Evolutionary conservation across 345 rosid species (phyloP).

Genomic region (Euphorbia tirucalli): DNA sequence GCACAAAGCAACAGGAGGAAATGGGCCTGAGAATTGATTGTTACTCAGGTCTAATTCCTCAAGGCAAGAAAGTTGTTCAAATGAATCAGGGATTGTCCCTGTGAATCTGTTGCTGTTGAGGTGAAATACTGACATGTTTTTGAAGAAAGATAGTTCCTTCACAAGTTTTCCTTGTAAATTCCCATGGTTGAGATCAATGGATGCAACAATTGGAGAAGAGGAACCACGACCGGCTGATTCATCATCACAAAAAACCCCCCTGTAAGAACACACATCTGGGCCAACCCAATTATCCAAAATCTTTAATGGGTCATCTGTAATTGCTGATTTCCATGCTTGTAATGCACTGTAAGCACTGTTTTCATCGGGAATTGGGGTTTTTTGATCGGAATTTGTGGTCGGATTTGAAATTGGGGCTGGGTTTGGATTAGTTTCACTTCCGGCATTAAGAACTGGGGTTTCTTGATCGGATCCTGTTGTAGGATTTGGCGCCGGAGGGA

Average conservation of each 20-base stretch:
- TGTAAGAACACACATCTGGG: constrained; percentile 70
- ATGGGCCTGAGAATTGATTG: constrained; percentile 64
- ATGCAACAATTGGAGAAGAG: constrained; percentile 36
- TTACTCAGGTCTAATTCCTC: constrained; percentile 88
- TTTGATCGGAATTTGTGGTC: no score
- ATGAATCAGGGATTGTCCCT: constrained; percentile 57
- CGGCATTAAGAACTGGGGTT: no score
- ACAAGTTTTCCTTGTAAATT: constrained; percentile 71
- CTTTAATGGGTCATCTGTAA: constrained; percentile 68
- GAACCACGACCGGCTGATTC: constrained; percentile 4
- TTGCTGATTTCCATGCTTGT: constrained; percentile 78
- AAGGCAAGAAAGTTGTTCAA: constrained; percentile 51
- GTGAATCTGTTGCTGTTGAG: constrained; percentile 83
- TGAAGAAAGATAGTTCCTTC: constrained; percentile 56
- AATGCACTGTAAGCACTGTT: constrained; percentile 55
- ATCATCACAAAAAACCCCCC: constrained; percentile 64
- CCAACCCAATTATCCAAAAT: constrained; percentile 77
- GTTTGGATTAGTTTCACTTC: no score
- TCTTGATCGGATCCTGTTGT: no score
- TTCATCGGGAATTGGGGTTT: constrained; percentile 8
- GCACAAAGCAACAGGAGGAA: constrained; percentile 53
- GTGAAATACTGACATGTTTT: constrained; percentile 64
- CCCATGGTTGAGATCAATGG: constrained; percentile 86
- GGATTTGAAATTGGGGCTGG: no score
- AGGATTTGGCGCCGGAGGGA: neutral